phyloP scores from a whole-genome alignment of 73 alveolate species.

The Paramecium tetraurelia region DNA sequence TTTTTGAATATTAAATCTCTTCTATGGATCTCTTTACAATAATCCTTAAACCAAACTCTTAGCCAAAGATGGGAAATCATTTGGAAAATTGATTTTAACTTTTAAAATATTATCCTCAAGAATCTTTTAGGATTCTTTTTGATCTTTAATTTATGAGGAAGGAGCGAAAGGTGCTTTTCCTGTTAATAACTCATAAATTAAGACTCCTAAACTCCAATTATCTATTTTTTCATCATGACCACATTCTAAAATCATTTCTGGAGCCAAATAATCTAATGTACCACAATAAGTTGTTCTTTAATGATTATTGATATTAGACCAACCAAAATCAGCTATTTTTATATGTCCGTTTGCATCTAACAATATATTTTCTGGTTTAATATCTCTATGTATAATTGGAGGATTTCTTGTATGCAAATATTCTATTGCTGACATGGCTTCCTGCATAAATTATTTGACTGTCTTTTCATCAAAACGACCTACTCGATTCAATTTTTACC shows the following conservation, averaged over 20 bases:
- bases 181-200: conserved; percentile 76
- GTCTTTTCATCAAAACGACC: conserved; percentile 64
- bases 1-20: conserved; percentile 69
- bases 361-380: conserved; percentile 74
- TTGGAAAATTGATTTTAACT: conserved; percentile 69
- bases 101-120: conserved; percentile 65
- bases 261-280: conserved; percentile 72
- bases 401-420: conserved; percentile 74
- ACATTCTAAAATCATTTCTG: conserved; percentile 67
- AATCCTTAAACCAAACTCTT: conserved; percentile 71
- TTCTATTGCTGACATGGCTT: conserved; percentile 67
- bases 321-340: conserved; percentile 83
- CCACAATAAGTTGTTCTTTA: conserved; percentile 74
- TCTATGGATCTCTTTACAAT: conserved; percentile 64
- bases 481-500: conserved; percentile 49
- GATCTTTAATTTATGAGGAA: conserved; percentile 41
- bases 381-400: conserved; percentile 77
- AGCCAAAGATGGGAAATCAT: conserved; percentile 68
- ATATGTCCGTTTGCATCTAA: conserved; percentile 69
- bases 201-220: conserved; percentile 83
- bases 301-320: conserved; percentile 73
- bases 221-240: conserved; percentile 79
- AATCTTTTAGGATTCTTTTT: neutral
- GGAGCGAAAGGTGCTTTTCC: conserved; percentile 83
- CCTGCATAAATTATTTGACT: conserved; percentile 73